Conservation (phyloP, 805 yeast species). For the Yamadazyma philogaea region DNA sequence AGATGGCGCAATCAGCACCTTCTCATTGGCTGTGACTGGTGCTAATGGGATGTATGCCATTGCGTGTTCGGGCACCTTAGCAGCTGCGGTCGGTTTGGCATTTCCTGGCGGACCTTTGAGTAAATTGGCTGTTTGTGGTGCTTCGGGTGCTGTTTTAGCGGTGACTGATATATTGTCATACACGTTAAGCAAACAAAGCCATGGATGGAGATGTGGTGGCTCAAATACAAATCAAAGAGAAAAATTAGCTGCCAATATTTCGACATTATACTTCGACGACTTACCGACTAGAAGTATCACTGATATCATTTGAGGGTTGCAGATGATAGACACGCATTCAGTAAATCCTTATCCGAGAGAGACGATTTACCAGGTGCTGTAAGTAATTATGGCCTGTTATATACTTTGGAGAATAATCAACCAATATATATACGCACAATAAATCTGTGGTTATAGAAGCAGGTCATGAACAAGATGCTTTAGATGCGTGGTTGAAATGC, state of each 20-base stretch:
- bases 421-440: background rate
- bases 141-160: conserved; percentile 1
- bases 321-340: background rate
- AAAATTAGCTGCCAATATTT: background rate
- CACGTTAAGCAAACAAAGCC: conserved; percentile 1
- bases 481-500: too few relatives aligned
- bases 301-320: background rate
- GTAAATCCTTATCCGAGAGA: background rate
- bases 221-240: background rate
- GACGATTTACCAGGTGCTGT: background rate
- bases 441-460: too few relatives aligned
- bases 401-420: background rate
- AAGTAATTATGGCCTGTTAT: background rate
- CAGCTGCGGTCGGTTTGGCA: background rate
- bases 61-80: conserved; percentile 1
- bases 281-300: background rate
- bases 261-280: background rate
- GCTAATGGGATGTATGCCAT: background rate
- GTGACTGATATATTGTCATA: background rate
- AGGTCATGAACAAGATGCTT: too few relatives aligned
- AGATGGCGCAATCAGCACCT: background rate
- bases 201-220: background rate
- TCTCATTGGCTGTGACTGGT: background rate
- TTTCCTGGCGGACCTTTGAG: background rate
- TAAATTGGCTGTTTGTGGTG: background rate